Conservation (phyloP, 2,329 filamentous ascomycete genomes). For the Ophiostoma novo-ulmi region DNA sequence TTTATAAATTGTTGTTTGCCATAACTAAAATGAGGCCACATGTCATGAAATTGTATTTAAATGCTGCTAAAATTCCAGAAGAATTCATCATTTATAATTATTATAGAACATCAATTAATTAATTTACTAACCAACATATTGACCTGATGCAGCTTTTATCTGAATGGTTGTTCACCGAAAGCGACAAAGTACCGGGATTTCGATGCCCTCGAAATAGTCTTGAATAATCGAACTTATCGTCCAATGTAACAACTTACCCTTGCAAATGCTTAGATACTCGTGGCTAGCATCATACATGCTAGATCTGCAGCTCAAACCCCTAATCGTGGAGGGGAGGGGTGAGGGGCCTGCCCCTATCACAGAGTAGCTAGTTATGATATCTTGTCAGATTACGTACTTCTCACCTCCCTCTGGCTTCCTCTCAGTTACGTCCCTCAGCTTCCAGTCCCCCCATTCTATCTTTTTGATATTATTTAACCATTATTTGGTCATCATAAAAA, state of each 20-base stretch:
- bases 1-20: too few species aligned
- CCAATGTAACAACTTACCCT: neutral
- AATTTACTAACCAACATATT: too few species aligned
- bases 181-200: neutral
- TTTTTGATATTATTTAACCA: neutral
- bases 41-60: too few species aligned
- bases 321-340: neutral
- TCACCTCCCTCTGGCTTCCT: neutral
- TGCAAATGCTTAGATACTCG: neutral
- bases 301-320: neutral
- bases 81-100: too few species aligned
- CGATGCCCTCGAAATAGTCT: neutral
- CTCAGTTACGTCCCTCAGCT: neutral
- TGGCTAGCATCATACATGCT: neutral
- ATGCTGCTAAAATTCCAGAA: too few species aligned
- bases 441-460: neutral
- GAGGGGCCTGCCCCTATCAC: neutral
- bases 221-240: neutral
- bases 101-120: too few species aligned
- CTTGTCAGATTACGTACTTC: neutral
- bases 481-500: neutral
- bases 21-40: too few species aligned
- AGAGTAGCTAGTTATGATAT: neutral
- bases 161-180: neutral
- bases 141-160: too few species aligned